These are phyloP conservation scores for Phytophthora brassicae DNA, from an alignment of 352 stramenopile genomes.

Conservation along the genomic window DNA sequence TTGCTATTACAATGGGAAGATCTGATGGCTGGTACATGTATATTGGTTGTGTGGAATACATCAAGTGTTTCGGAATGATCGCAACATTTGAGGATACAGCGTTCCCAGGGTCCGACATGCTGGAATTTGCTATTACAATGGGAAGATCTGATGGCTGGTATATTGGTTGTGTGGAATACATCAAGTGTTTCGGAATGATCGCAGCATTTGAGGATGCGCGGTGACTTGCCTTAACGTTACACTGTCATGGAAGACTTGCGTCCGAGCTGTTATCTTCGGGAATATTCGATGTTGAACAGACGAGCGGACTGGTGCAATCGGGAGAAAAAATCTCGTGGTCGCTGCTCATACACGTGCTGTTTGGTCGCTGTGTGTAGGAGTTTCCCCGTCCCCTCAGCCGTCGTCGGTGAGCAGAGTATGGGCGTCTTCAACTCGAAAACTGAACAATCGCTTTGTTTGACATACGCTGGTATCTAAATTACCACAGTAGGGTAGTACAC, in stretches of 20 bases:
- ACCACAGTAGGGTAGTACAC: not conserved
- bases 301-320: constrained; percentile 10
- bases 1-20: constrained; percentile 8
- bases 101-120: constrained; percentile 45
- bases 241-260: not conserved
- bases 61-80: not conserved
- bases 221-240: too few relatives aligned
- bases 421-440: not conserved
- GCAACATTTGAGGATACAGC: constrained; percentile 8
- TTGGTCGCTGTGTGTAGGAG: too few relatives aligned
- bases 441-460: not conserved
- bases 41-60: not conserved
- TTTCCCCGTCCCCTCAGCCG: constrained; percentile 1
- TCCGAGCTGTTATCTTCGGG: constrained; percentile 7
- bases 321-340: constrained; percentile 29
- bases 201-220: not conserved
- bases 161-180: not conserved
- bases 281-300: constrained; percentile 30
- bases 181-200: not conserved
- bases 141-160: constrained; percentile 22
- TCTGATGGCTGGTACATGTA: constrained; percentile 21
- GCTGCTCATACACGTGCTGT: too few relatives aligned
- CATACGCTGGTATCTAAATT: not conserved
- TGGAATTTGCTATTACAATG: not conserved
- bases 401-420: not conserved